Percentiles rank a stretch among this genome's conserved stretches.
Conservation (phyloP, 441 rosid genomes). For the Metrosideros polymorpha region DNA sequence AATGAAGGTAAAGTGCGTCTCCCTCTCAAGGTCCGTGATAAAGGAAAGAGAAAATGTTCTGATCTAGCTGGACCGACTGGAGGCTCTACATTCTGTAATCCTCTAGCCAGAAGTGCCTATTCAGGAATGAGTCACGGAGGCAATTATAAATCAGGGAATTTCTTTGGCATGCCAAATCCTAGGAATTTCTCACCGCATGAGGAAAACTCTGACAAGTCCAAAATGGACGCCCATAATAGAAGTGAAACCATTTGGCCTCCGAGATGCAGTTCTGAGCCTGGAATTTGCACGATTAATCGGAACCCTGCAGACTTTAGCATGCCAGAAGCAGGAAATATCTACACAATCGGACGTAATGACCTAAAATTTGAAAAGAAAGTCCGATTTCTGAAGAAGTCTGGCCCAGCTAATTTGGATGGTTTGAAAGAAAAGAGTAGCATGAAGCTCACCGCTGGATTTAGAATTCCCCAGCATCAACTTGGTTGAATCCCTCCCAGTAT, state of each 20-base stretch:
- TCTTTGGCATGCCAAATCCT: constrained; percentile 32
- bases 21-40: constrained; percentile 35
- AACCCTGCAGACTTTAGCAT: constrained; percentile 91
- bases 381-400: constrained; percentile 21
- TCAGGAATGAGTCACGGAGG: constrained; percentile 34
- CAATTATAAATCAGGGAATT: constrained; percentile 25
- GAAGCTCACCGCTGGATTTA: constrained; percentile 36
- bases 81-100: constrained; percentile 22
- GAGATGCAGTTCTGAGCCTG: constrained; percentile 24
- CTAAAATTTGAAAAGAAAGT: constrained; percentile 32
- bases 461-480: constrained; percentile 10
- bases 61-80: constrained; percentile 20
- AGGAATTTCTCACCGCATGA: constrained; percentile 26
- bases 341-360: constrained; percentile 57
- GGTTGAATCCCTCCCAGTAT: constrained; percentile 5
- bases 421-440: constrained; percentile 35
- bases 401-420: constrained; percentile 21
- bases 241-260: constrained; percentile 19
- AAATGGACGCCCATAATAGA: constrained; percentile 17
- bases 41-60: constrained; percentile 32
- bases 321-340: constrained; percentile 57
- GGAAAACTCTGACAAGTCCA: constrained; percentile 28
- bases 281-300: constrained; percentile 53
- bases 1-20: constrained; percentile 24
- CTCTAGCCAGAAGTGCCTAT: constrained; percentile 16